Percentiles rank a stretch among this genome's conserved stretches.
phyloP scores from a whole-genome alignment of 2,329 filamentous ascomycete species.

The Diaporthe ampelina region DNA sequence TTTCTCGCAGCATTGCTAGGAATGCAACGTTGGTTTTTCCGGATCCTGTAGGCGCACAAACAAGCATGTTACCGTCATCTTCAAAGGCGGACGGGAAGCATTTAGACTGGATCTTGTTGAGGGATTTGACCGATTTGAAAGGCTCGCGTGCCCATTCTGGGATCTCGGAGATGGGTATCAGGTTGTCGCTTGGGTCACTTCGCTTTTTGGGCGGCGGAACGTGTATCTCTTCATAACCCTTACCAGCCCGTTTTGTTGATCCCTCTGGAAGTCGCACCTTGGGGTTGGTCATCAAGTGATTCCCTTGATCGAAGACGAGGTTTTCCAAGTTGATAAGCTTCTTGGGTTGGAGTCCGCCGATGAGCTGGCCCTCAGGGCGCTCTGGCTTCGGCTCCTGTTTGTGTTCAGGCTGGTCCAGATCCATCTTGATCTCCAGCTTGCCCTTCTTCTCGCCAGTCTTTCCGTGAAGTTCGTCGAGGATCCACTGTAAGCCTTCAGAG shows the following conservation, averaged over 20 bases:
- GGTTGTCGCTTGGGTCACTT: conserved; percentile 81
- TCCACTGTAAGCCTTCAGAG: conserved; percentile 86
- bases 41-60: conserved; percentile 96
- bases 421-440: conserved; percentile 94
- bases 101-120: conserved; percentile 96
- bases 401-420: conserved; percentile 81
- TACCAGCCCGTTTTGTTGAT: conserved; percentile 94
- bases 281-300: conserved; percentile 99
- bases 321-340: conserved; percentile 95
- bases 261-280: conserved; percentile 95
- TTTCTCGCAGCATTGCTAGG: conserved; percentile 94
- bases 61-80: conserved; percentile 96
- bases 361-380: conserved; percentile 75
- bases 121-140: conserved; percentile 86
- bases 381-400: conserved; percentile 65
- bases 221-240: conserved; percentile 98
- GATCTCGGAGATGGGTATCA: conserved; percentile 87
- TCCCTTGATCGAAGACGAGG: conserved; percentile 96
- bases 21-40: conserved; percentile 99
- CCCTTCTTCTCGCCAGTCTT: conserved; percentile 74
- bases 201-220: conserved; percentile 93
- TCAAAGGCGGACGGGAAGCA: conserved; percentile 93
- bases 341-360: conserved; percentile 87
- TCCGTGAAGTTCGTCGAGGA: conserved; percentile 89
- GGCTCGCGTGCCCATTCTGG: conserved; percentile 92